Conservation (phyloP, 768 basidiomycete genomes). For the Thelephora aurantiotincta region DNA sequence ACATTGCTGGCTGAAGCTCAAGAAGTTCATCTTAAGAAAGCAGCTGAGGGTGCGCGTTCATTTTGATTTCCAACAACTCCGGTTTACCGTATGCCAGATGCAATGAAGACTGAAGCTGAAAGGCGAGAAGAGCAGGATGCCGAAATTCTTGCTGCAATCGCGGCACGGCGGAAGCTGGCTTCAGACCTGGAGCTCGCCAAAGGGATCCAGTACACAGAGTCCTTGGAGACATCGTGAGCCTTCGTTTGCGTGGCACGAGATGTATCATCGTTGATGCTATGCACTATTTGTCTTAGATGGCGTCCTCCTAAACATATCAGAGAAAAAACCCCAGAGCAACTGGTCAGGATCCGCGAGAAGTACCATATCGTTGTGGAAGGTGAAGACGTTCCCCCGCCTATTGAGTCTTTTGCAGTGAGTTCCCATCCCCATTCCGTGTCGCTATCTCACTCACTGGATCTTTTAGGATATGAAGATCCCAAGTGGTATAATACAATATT, state of each 20-base stretch:
- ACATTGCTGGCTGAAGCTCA: conserved; percentile 89
- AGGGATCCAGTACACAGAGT: conserved; percentile 83
- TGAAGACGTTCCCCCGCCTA: conserved; percentile 86
- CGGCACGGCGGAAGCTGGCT: conserved; percentile 79
- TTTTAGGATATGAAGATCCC: conserved; percentile 97
- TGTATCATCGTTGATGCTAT: neutral
- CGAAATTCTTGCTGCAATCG: conserved; percentile 83
- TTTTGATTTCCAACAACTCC: neutral
- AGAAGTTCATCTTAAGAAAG: conserved; percentile 80
- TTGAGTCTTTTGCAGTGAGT: conserved; percentile 69
- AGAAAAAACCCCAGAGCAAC: conserved; percentile 51
- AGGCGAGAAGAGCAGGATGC: conserved; percentile 82
- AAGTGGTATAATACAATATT: conserved; percentile 62
- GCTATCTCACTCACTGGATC: conserved; percentile 1
- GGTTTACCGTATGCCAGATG: conserved; percentile 33
- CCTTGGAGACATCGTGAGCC: conserved; percentile 66
- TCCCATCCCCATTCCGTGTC: neutral
- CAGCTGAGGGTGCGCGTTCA: conserved; percentile 49
- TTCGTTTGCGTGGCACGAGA: conserved; percentile 3
- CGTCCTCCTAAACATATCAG: conserved; percentile 73
- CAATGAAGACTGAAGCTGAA: conserved; percentile 78
- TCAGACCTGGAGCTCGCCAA: conserved; percentile 89
- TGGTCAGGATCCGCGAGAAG: conserved; percentile 70
- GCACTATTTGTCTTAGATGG: conserved; percentile 48
- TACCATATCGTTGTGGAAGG: conserved; percentile 94